Conservation (phyloP, 805 yeast species). For the Cyberlindnera veronae region DNA sequence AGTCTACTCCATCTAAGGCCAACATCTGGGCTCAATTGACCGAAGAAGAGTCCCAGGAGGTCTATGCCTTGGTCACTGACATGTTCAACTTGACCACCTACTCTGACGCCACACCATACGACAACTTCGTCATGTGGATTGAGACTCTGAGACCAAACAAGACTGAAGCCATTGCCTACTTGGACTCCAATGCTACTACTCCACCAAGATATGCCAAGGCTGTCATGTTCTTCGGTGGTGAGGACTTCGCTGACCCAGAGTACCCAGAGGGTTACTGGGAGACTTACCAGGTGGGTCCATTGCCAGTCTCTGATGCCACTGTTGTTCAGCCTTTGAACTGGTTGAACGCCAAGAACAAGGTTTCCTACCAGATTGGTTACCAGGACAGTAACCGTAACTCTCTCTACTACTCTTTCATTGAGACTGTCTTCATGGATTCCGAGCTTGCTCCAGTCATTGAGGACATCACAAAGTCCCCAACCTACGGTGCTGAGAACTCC, state of each 20-base stretch:
- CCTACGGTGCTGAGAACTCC: slow-evolving; percentile 22
- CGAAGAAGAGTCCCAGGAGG: slow-evolving; percentile 20
- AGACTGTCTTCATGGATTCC: slow-evolving; percentile 10
- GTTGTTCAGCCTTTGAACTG: slow-evolving; percentile 15
- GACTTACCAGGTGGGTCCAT: slow-evolving; percentile 25
- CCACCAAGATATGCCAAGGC: slow-evolving; percentile 26
- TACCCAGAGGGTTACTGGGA: slow-evolving; percentile 27
- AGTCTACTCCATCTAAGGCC: slow-evolving; percentile 14
- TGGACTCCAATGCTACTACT: slow-evolving; percentile 20
- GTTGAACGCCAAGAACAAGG: slow-evolving; percentile 21
- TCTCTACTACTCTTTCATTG: slow-evolving; percentile 8
- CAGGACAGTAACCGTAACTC: slow-evolving; percentile 19
- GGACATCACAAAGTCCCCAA: slow-evolving; percentile 17
- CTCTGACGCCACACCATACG: slow-evolving; percentile 22
- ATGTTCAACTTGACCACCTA: slow-evolving; percentile 20
- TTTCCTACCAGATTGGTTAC: slow-evolving; percentile 20
- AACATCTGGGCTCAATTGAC: slow-evolving; percentile 25
- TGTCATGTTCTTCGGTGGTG: slow-evolving; percentile 25
- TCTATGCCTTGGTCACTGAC: slow-evolving; percentile 14
- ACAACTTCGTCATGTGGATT: slow-evolving; percentile 25
- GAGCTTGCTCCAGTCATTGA: slow-evolving; percentile 14
- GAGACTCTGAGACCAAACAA: slow-evolving; percentile 27
- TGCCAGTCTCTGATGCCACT: slow-evolving; percentile 14
- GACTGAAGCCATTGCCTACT: slow-evolving; percentile 24
- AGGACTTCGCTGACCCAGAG: slow-evolving; percentile 20